Conservation (phyloP, 2,329 filamentous ascomycete genomes). For the Aspergillus sp. region DNA sequence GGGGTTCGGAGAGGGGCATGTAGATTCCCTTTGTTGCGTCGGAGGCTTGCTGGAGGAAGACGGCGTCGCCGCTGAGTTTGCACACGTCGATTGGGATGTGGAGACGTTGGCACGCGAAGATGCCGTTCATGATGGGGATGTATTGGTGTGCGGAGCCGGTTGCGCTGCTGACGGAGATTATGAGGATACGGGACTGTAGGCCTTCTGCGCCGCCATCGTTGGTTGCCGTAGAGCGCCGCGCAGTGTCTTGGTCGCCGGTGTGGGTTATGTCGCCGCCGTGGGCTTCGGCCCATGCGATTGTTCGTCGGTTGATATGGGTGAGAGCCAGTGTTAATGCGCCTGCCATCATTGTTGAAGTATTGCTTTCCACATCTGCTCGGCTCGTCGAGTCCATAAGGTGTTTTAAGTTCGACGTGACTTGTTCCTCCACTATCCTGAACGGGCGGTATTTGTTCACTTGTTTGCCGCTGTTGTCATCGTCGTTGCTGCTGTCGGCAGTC, state of each 20-base stretch:
- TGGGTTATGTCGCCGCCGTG: slow-evolving; percentile 46
- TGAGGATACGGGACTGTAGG: slow-evolving; percentile 79
- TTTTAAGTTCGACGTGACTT: slow-evolving; percentile 72
- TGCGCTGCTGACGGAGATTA: slow-evolving; percentile 86
- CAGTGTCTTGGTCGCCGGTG: slow-evolving; percentile 29
- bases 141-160: slow-evolving; percentile 86
- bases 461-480: slow-evolving; percentile 29
- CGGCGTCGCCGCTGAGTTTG: slow-evolving; percentile 78
- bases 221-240: background rate
- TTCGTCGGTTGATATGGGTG: slow-evolving; percentile 83
- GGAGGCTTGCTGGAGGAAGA: slow-evolving; percentile 89
- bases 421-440: slow-evolving; percentile 82
- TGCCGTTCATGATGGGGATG: slow-evolving; percentile 97
- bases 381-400: slow-evolving; percentile 71
- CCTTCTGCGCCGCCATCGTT: slow-evolving; percentile 35
- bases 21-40: slow-evolving; percentile 72
- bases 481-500: slow-evolving; percentile 42
- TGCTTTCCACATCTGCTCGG: slow-evolving; percentile 55
- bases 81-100: slow-evolving; percentile 90
- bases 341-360: slow-evolving; percentile 81
- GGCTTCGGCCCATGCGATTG: slow-evolving; percentile 62
- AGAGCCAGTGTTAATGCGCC: slow-evolving; percentile 89
- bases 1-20: slow-evolving; percentile 61
- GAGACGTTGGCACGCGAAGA: slow-evolving; percentile 89
- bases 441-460: slow-evolving; percentile 88